A percentile compares a stretch with the other conserved stretches of the same genome.
These are phyloP conservation scores for Populus euphratica DNA, from an alignment of 345 rosid species.

Conservation along the genomic window DNA sequence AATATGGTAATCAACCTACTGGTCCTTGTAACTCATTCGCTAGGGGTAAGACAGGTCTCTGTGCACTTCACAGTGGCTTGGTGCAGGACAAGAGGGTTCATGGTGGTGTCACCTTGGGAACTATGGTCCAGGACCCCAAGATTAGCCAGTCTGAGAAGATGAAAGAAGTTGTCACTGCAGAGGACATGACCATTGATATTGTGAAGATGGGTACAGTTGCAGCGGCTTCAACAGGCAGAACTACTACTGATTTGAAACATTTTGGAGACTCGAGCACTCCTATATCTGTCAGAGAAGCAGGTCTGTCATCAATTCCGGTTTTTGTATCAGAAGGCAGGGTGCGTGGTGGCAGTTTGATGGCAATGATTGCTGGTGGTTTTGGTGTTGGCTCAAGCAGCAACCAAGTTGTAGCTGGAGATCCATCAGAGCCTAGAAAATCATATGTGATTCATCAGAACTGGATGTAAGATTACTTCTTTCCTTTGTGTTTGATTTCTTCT, in stretches of 20 bases:
- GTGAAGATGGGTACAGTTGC: constrained; percentile 27
- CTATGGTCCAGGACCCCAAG: constrained; percentile 51
- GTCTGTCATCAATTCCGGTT: constrained; percentile 23
- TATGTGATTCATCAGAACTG: constrained; percentile 35
- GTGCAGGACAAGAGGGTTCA: constrained; percentile 83
- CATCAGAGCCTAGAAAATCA: constrained; percentile 26
- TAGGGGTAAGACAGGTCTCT: constrained; percentile 83
- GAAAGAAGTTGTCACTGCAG: constrained; percentile 42
- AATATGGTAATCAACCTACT: constrained; percentile 43
- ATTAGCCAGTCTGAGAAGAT: constrained; percentile 42
- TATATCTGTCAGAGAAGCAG: constrained; percentile 26
- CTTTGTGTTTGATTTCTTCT: constrained; percentile 12
- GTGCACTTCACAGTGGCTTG: constrained; percentile 73
- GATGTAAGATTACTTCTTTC: constrained; percentile 38
- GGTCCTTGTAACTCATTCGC: constrained; percentile 86
- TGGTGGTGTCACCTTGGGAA: constrained; percentile 64
- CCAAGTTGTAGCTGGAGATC: constrained; percentile 13
- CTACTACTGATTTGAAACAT: constrained; percentile 38
- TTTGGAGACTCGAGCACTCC: constrained; percentile 21
- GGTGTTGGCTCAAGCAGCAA: constrained; percentile 35
- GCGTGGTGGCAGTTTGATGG: constrained; percentile 89
- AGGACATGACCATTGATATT: constrained; percentile 57
- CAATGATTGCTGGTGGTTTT: constrained; percentile 55
- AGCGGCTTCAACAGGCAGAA: constrained; percentile 31
- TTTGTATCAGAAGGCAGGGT: constrained; percentile 87